Percentiles rank a stretch among this genome's conserved stretches.
Evolutionary conservation across 2,329 filamentous ascomycete species (phyloP).

Genomic region (Trichoderma simmonsii): DNA sequence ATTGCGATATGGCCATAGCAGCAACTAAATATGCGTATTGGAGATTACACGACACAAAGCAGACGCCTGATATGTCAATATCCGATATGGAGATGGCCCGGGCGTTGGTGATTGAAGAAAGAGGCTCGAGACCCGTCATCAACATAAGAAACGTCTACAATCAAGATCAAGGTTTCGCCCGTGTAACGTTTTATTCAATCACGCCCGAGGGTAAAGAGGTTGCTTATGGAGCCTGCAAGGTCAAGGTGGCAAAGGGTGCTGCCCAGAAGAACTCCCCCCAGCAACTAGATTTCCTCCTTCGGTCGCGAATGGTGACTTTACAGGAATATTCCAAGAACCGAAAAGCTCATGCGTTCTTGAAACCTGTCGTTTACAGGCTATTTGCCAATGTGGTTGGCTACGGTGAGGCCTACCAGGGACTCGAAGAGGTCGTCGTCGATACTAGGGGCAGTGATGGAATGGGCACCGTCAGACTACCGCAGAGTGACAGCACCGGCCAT

Average conservation of each 20-base stretch:
- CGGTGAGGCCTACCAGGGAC: neutral
- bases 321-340: neutral
- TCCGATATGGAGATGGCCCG: neutral
- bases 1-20: neutral
- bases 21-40: neutral
- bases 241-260: neutral
- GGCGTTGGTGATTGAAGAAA: neutral
- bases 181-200: neutral
- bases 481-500: neutral
- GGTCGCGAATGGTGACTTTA: neutral
- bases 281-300: neutral
- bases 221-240: neutral
- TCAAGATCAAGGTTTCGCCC: neutral
- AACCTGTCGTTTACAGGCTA: neutral
- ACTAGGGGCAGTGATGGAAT: neutral
- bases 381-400: neutral
- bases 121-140: neutral
- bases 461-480: slow-evolving; percentile 1
- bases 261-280: neutral
- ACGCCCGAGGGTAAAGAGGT: neutral
- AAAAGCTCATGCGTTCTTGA: neutral
- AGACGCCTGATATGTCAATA: neutral
- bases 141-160: neutral
- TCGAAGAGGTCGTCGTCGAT: slow-evolving; percentile 14
- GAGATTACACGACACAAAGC: neutral